These are phyloP conservation scores for Solanum raphanifolium DNA, from an alignment of 257 asterid genomes.

Conservation along the genomic window DNA sequence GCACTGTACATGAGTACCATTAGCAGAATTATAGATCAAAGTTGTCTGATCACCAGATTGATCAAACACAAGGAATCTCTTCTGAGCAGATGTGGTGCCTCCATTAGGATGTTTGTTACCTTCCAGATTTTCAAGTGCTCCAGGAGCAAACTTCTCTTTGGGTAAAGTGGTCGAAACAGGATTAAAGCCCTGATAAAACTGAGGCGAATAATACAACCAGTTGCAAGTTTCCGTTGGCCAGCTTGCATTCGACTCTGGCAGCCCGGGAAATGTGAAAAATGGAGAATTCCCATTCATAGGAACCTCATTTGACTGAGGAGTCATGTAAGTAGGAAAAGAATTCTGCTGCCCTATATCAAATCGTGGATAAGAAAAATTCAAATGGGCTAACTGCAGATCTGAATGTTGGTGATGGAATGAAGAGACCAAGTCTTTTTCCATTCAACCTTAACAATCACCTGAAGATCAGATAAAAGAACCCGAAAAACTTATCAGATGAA, in stretches of 20 bases:
- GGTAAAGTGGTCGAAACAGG: constrained; percentile 19
- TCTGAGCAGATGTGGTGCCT: constrained; percentile 19
- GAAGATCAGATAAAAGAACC: neutral
- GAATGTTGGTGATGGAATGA: constrained; percentile 31
- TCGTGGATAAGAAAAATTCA: constrained; percentile 26
- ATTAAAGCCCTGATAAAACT: constrained; percentile 24
- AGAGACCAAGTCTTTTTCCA: constrained; percentile 57
- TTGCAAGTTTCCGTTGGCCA: constrained; percentile 23
- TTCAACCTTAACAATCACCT: constrained; percentile 53
- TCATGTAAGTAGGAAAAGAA: constrained; percentile 20
- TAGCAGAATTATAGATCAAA: constrained; percentile 41
- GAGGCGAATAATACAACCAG: constrained; percentile 29
- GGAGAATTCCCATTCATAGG: constrained; percentile 34
- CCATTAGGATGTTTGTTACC: constrained; percentile 12
- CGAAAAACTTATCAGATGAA: neutral
- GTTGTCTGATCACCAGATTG: constrained; percentile 71
- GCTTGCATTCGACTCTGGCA: constrained; percentile 23
- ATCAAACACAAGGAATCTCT: constrained; percentile 74
- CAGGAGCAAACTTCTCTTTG: constrained; percentile 11
- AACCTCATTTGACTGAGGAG: constrained; percentile 27
- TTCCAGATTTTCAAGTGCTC: constrained; percentile 7
- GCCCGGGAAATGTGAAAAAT: constrained; percentile 16
- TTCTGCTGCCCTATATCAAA: constrained; percentile 19
- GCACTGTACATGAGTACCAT: constrained; percentile 20
- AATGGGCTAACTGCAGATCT: constrained; percentile 24